Conservation (phyloP, 768 basidiomycete species). For the Neoboletus magnificus region DNA sequence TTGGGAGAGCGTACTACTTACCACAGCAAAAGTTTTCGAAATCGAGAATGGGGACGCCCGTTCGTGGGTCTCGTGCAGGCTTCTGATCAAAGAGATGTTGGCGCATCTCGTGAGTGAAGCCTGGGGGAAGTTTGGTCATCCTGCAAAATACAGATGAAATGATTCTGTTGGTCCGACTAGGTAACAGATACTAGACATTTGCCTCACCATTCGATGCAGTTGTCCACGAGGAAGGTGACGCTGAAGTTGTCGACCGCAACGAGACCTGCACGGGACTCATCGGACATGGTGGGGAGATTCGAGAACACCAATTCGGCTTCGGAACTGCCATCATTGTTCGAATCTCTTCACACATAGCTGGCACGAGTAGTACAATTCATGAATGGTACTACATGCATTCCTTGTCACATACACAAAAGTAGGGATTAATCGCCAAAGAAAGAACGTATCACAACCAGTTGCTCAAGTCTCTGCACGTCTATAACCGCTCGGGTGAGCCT, state of each 20-base stretch:
- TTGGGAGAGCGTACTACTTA: constrained; percentile 26
- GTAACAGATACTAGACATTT: neutral
- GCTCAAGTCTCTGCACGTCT: neutral
- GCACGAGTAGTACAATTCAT: neutral
- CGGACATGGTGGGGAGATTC: constrained; percentile 14
- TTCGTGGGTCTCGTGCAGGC: constrained; percentile 40
- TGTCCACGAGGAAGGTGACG: constrained; percentile 73
- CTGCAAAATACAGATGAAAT: constrained; percentile 31
- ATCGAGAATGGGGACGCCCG: constrained; percentile 63
- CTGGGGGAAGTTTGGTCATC: constrained; percentile 78
- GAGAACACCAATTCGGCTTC: too few species aligned
- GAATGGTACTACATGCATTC: neutral
- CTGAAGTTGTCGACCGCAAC: constrained; percentile 36
- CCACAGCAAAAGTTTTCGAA: constrained; percentile 71
- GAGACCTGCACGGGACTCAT: constrained; percentile 18
- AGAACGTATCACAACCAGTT: neutral
- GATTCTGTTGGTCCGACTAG: neutral
- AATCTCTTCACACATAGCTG: neutral
- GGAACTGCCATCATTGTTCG: neutral
- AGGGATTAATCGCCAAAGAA: constrained; percentile 5
- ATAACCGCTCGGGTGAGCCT: neutral
- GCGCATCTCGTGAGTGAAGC: constrained; percentile 69
- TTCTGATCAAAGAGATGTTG: constrained; percentile 55
- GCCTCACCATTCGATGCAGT: constrained; percentile 76
- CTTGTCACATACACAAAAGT: neutral